phyloP scores from a whole-genome alignment of 163 green algal genomes.

The Prototheca wickerhamii region DNA sequence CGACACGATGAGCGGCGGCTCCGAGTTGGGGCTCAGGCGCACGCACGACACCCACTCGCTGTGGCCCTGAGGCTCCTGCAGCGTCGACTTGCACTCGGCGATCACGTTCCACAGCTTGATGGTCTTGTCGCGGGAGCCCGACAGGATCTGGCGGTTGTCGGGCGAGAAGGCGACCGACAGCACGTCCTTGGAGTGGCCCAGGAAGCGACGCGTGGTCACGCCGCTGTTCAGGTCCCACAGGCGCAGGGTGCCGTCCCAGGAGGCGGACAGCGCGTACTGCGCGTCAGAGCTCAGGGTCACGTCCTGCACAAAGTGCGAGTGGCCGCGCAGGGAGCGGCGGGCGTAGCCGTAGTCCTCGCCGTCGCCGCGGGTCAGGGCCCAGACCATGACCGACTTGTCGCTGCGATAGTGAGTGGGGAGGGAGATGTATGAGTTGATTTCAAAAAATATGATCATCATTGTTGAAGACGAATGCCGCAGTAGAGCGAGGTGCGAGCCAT shows the following conservation, averaged over 20 bases:
- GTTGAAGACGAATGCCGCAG: neutral
- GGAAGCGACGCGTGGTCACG: constrained; percentile 92
- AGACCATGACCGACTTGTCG: constrained; percentile 97
- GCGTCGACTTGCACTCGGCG: constrained; percentile 99
- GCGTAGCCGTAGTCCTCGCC: constrained; percentile 80
- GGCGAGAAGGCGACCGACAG: constrained; percentile 97
- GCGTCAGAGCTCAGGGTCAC: constrained; percentile 97
- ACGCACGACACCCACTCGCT: constrained; percentile 97
- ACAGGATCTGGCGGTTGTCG: constrained; percentile 99
- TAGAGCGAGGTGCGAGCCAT: neutral
- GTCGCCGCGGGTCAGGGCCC: constrained; percentile 74
- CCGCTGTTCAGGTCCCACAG: constrained; percentile 98
- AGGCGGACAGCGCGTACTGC: constrained; percentile 96
- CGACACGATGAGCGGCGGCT: constrained; percentile 88
- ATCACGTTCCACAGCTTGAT: constrained; percentile 99
- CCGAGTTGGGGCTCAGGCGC: constrained; percentile 90
- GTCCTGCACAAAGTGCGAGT: constrained; percentile 93
- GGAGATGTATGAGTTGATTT: neutral
- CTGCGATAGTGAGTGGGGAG: constrained; percentile 15
- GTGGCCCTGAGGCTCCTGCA: constrained; percentile 89
- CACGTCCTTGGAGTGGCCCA: constrained; percentile 99
- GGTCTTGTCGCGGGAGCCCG: constrained; percentile 91
- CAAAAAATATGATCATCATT: neutral
- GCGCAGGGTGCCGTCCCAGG: constrained; percentile 96
- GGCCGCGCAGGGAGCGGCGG: constrained; percentile 66